Evolutionary conservation across 495 filamentous ascomycete species (phyloP), one percentile per base, ranked within the genome.

Genomic region (Hyaloscypha hepaticicola): DNA sequence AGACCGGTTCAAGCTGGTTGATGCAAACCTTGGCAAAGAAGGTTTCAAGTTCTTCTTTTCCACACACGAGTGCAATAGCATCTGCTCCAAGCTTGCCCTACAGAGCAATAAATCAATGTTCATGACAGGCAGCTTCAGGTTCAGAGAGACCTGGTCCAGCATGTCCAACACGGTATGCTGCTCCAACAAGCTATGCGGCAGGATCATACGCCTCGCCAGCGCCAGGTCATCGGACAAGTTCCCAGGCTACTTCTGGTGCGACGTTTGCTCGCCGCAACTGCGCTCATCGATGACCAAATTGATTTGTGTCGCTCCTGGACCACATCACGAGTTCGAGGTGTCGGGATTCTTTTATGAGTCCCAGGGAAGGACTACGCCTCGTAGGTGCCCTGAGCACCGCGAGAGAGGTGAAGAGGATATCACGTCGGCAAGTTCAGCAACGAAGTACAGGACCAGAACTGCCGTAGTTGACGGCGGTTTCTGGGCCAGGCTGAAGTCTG

Each of bases 1-100:
- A 9, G 48, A 70, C 14, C 60, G 74, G 0, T 76, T 77, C 68
- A 69, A 67, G 52, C 60, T 76, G 3, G 41, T 45, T 0, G 69
- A 66, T 27, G 70, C 69, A 7, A 77, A 77, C 41, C 60, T 76
- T 0, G 58, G 59, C 0, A 59, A 25, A 31, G 73, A 72, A 11
- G 75, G 75, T n/a, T 73, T 77, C 66, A 77, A 75, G 66, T 75
- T 76, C 58, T 77, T 77, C 63, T 77, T 77, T 53, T 57, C 66
- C 3, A 69, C 66, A 11, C 76, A 77, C 63, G 41, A 33, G 27
- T 77, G 76, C 65, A 82, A 81, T 66, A 52, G 59, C 29, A 66
- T 76, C 31, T 79, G 80, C 64, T 52, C 61, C 12, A 71, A 74
- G 50, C 72, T 82, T 1, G 72, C 63, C 52, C 70, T 80, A 2